Base-by-base conservation (phyloP, 2,329 filamentous ascomycete species). In the Fusarium sarcochroum region DNA sequence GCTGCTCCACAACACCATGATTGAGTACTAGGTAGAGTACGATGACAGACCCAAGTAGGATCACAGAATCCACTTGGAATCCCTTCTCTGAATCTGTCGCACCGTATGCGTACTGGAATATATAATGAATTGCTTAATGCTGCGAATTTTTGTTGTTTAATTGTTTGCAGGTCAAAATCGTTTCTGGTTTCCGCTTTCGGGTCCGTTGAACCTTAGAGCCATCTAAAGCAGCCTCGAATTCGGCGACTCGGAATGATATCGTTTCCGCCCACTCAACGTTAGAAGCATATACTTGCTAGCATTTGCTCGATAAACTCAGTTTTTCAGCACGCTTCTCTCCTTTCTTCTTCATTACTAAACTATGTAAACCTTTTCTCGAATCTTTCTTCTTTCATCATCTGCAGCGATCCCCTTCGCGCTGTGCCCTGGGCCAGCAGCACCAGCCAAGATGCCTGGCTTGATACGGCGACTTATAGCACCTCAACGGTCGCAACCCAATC, bases 381-480 rank as follows among this genome's bases (percentile, higher is more conserved):
- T 40, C 46, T 27, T 50, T 52, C 42, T 59, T 63, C 60, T 58
- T 64, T 38, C 57, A 52, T 64, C 38, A n/a, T 32, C 55, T 62
- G 53, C 58, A 61, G 37, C 49, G 41, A 32, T 37, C 52, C 46
- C 32, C 37, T 35, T 60, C 58, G 60, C 54, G 65, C 44, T 46
- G 68, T 53, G 51, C 32, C 38, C 37, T 37, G 20, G 38, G 55
- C 45, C 45, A 42, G 23, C 23, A 5, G 10, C 27, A 11, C 50
- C 54, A 63, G 56, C 44, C 62, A 73, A 45, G 46, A 75, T 75
- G 73, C 44, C 68, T 67, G 58, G 73, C 42, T 63, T 71, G 18
- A 66, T 75, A 54, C 64, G 72, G 48, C 67, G 73, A 37, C 63
- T 75, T 46, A 72, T 75, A 66, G 63, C 50, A 40, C 60, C 70